Evolutionary conservation across 176 grass and related monocot species (phyloP), one percentile per base, ranked within the genome.

Genomic region (Eragrostis curvula): DNA sequence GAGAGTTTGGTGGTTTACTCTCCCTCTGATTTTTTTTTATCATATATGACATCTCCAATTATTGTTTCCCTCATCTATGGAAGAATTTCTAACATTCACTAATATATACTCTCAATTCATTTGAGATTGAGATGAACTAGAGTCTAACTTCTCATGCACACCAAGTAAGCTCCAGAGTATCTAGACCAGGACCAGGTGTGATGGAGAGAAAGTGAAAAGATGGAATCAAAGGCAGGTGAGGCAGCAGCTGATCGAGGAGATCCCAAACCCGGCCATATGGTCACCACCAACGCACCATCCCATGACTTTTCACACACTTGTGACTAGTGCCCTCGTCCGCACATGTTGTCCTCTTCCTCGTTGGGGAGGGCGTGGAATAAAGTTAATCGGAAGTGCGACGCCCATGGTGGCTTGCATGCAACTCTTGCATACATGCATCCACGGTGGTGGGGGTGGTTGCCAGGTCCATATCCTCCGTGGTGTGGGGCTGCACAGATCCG

Each of bases 381-480:
- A 68, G 60, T 40, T 6, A 21, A 17, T 7, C 18, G 7, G 36
- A 44, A 73, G 51, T 15, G 9, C 61, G 20, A 8, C 10, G 28
- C 20, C 14, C 46, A 50, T 43, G 68, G 81, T 83, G 79, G 66
- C n/a, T 39, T 72, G 40, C 57, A 73, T 63, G 59, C 32, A 36
- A 36, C 32, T 36, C 32, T 36, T 36, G 32, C 23, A 52, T 68
- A 39, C 23, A 28, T 68, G 36, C 1, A 12, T 29, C 55, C 78
- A 68, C 30, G 66, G 46, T 36, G 32, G 17, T 14, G 67, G 23
- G 13, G 68, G 87, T 81, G 17, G 88, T 82, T 86, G 78, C 66
- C 49, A 23, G 64, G 88, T 89, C 83, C 47, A 27, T 66, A 59
- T 75, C 71, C 36, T 21, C 55, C 32, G 32, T 36, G 32, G 5